phyloP scores from a whole-genome alignment of 306 rosid species.

The Bauhinia variegata region DNA sequence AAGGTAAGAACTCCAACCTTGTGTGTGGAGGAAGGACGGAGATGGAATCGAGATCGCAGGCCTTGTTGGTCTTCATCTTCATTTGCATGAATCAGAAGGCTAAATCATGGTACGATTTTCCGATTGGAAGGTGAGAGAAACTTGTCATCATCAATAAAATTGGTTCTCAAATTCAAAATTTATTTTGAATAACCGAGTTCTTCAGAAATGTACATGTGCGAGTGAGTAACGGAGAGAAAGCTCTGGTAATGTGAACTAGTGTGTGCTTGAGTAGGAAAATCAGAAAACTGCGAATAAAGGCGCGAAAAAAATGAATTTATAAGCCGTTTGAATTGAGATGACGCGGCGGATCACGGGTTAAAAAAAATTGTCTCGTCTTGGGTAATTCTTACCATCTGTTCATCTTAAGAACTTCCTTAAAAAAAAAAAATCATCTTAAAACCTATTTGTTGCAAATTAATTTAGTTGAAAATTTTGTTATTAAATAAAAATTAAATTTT shows the following conservation, averaged over 20 bases:
- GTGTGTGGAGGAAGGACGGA: conserved; percentile 84
- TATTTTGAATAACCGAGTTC: not conserved
- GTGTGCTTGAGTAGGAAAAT: not conserved
- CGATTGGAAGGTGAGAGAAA: conserved; percentile 7
- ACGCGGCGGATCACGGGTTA: not conserved
- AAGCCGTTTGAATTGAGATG: not conserved
- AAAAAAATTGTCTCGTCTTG: too few species aligned
- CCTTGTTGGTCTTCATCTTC: conserved; percentile 87
- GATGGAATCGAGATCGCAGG: conserved; percentile 82
- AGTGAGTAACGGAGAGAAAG: not conserved
- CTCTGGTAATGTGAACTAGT: too few species aligned
- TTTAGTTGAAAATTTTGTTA: too few species aligned
- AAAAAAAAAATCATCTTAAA: too few species aligned
- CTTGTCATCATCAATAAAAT: conserved; percentile 18
- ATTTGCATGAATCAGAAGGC: conserved; percentile 31
- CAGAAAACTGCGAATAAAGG: not conserved
- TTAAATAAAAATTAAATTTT: too few species aligned
- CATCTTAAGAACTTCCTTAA: too few species aligned
- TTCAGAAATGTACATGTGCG: conserved; percentile 3
- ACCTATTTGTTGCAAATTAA: too few species aligned
- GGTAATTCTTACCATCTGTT: too few species aligned
- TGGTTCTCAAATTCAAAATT: conserved; percentile 20
- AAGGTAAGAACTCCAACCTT: conserved; percentile 42
- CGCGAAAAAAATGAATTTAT: conserved; percentile 27
- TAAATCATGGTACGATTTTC: too few species aligned